Base-by-base conservation (phyloP, 805 yeast species). In the Torulaspora maleeae region DNA sequence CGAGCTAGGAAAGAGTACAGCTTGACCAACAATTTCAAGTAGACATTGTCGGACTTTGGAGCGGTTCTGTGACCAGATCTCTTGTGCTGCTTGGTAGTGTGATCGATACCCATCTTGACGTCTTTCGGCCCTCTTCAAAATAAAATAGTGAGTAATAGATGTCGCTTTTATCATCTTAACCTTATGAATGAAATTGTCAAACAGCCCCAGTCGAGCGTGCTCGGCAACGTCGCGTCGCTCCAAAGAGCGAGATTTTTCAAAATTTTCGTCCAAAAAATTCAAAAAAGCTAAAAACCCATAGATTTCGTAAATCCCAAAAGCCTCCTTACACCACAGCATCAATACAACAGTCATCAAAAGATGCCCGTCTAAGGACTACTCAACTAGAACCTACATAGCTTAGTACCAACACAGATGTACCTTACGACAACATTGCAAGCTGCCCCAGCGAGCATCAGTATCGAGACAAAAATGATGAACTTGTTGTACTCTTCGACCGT, bases 1-100 rank as follows among this genome's bases (percentile, higher is more conserved):
- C 99, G 97, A 79, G 98, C 96, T 78, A 93, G 83, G 95, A 88
- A 93, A 73, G 97, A 77, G 88, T 90, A 93, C 68, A 93, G 81
- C 85, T 91, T 91, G 75, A 91, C 98, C 77, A 93, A 85, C 73
- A 93, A 78, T 78, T 85, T 86, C 79, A 93, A 81, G 96, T 93
- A 93, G 78, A 90, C 96, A 74, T 93, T 93, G 79, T 93, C 96
- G 63, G 98, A 91, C 82, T 88, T 88, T 79, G 99, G 99, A 77
- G 97, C 97, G 73, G 84, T 78, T 80, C 99, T 89, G 88, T 88
- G 95, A 77, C 95, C 83, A 64, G 83, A 77, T 78, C 89, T 87
- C 72, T 79, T 81, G 84, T 93, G 99, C 79, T 88, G 97, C 78
- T 91, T 93, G 74, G 82, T 73, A 77, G 84, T 80, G 80, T 87